Base-by-base conservation (phyloP, 2,329 filamentous ascomycete species). In the Xylariaceae sp. region DNA sequence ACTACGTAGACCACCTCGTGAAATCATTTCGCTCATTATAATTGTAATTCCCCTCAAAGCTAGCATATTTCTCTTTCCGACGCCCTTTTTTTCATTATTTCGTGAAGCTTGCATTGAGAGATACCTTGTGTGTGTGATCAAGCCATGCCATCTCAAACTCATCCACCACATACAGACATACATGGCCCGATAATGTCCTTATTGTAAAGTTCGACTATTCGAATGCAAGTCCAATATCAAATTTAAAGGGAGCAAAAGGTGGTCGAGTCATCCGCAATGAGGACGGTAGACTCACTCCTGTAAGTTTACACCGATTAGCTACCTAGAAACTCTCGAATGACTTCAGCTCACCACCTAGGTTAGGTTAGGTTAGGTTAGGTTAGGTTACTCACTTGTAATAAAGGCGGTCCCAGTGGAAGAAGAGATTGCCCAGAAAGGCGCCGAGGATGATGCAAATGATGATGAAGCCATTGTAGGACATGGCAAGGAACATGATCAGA, bases 391-490 rank as follows among this genome's bases (percentile, higher is more conserved):
- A 92, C 26, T 27, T 43, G 34, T 32, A 31, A 26, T 46, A 32
- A 5, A 57, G 11, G n/a, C 47, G 49, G 64, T 88, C 85, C 86
- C 87, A 91, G 37, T 84, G 81, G 67, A 89, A 92, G 53, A 88
- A 65, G 61, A 91, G 89, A 8, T 80, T 78, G 12, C 89, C 89
- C 6, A 92, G 54, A 59, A 83, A 89, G 0, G 87, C 83, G 0
- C 89, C 89, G 55, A 92, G 80, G 58, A 94, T 81, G 67, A 94
- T 89, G 61, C 84, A 88, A 51, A 94, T 85, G 67, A 94, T 89
- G 59, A 95, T 79, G 70, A 89, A 94, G 7, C 85, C 82, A 63
- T 83, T 84, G 71, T 80, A 84, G 67, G 83, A 82, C 78, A 82
- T 81, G 73, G 71, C 59, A 66, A 72, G 53, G 71, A 88, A 73